phyloP scores from a whole-genome alignment of 2,329 filamentous ascomycete genomes.

The Calonectria fujianensis region DNA sequence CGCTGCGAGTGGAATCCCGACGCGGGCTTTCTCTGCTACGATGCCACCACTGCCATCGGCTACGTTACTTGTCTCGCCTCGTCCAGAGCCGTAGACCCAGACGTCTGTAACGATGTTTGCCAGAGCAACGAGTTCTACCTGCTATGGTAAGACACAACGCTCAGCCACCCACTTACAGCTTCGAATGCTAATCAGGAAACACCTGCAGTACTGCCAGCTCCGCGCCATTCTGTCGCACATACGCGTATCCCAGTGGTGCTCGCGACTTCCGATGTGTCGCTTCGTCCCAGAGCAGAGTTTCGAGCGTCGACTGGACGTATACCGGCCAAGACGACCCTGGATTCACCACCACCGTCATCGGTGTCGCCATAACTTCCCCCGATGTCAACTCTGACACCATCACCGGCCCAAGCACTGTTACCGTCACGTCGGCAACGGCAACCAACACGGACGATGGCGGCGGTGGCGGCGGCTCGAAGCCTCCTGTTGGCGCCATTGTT shows the following conservation, averaged over 20 bases:
- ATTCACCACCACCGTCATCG: conserved; percentile 6
- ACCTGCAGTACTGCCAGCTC: conserved; percentile 31
- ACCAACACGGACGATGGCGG: not conserved
- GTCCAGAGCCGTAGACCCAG: conserved; percentile 23
- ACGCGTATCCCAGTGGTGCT: conserved; percentile 36
- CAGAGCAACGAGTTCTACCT: conserved; percentile 41
- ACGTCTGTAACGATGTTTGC: conserved; percentile 37
- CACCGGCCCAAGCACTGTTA: not conserved
- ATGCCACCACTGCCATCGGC: conserved; percentile 15
- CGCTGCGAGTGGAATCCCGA: conserved; percentile 33
- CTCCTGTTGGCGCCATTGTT: conserved; percentile 6
- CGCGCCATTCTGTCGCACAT: conserved; percentile 36
- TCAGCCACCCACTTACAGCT: not conserved
- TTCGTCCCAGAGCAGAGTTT: conserved; percentile 27
- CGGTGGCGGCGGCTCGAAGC: not conserved
- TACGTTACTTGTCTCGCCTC: conserved; percentile 34
- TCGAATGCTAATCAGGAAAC: not conserved
- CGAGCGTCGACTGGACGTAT: conserved; percentile 37
- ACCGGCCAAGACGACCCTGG: conserved; percentile 31
- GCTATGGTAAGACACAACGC: conserved; percentile 19
- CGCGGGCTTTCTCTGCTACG: conserved; percentile 33
- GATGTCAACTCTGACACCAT: not conserved
- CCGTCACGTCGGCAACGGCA: not conserved
- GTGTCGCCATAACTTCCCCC: not conserved
- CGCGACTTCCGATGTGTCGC: conserved; percentile 31